Evolutionary conservation across 768 basidiomycete species (phyloP).

Genomic region (Punctularia strigosozonata): DNA sequence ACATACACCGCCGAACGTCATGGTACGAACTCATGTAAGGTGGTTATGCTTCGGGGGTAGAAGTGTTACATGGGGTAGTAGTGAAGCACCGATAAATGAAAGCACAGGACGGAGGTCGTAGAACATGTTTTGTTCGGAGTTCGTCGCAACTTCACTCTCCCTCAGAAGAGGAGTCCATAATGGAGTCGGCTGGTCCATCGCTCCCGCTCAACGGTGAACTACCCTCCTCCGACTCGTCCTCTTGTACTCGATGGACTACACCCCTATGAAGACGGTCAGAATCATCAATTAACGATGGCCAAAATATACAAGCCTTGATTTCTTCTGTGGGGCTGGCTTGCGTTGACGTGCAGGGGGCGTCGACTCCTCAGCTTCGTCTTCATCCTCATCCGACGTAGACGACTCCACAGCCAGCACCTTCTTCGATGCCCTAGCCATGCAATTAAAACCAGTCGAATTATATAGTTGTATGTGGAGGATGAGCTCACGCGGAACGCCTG

Average conservation of each 20-base stretch:
- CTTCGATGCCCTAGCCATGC: conserved; percentile 24
- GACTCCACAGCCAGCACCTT: conserved; percentile 19
- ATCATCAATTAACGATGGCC: background rate
- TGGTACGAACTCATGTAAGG: no score
- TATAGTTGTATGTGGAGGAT: background rate
- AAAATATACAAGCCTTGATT: background rate
- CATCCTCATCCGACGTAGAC: background rate
- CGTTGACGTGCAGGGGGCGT: no score
- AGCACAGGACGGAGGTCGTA: no score
- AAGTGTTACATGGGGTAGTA: no score
- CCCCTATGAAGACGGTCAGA: conserved; percentile 18
- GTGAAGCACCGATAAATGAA: no score
- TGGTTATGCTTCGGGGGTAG: no score
- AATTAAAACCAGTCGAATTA: background rate
- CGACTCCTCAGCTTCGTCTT: background rate
- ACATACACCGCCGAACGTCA: no score
- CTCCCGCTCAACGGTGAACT: conserved; percentile 6
- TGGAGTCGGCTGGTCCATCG: conserved; percentile 29
- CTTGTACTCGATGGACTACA: conserved; percentile 13
- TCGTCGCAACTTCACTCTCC: no score
- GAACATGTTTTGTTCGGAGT: no score
- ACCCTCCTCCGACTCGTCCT: conserved; percentile 4
- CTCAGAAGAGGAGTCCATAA: conserved; percentile 34
- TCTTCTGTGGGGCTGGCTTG: background rate
- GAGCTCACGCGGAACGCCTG: conserved; percentile 46